These are phyloP conservation scores for Coemansia sp. DNA, from an alignment of 192 early-diverging fungal species.

Conservation along the genomic window DNA sequence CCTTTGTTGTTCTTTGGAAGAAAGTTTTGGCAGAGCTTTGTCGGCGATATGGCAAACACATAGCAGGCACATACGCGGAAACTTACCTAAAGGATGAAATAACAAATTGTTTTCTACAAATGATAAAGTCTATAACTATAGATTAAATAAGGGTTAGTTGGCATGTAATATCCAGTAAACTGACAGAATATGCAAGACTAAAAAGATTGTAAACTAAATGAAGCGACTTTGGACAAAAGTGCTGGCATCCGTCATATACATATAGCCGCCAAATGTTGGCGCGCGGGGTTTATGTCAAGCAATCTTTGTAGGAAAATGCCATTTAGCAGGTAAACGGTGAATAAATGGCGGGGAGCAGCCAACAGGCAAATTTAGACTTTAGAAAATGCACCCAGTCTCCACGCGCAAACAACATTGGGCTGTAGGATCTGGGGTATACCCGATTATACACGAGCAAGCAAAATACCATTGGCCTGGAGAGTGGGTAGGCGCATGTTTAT, in stretches of 20 bases:
- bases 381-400: not conserved
- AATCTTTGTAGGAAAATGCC: not conserved
- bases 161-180: too few relatives aligned
- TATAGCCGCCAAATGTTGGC: not conserved
- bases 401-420: not conserved
- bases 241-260: not conserved
- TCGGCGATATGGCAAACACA: not conserved
- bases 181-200: not conserved
- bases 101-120: too few relatives aligned
- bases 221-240: not conserved
- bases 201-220: not conserved
- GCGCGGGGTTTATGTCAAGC: not conserved
- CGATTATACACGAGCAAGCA: not conserved
- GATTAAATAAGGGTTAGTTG: too few relatives aligned
- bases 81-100: too few relatives aligned
- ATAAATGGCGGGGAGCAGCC: slow-evolving; percentile 1
- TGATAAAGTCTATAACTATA: too few relatives aligned
- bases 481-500: not conserved
- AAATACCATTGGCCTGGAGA: not conserved
- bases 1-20: not conserved
- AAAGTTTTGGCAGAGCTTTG: too few relatives aligned
- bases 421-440: not conserved
- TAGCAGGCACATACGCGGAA: not conserved
- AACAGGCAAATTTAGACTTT: not conserved
- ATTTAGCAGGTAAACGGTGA: not conserved